These are phyloP conservation scores for Monocercomonoides exilis DNA, from an alignment of 78 protist genomes.

Conservation along the genomic window DNA sequence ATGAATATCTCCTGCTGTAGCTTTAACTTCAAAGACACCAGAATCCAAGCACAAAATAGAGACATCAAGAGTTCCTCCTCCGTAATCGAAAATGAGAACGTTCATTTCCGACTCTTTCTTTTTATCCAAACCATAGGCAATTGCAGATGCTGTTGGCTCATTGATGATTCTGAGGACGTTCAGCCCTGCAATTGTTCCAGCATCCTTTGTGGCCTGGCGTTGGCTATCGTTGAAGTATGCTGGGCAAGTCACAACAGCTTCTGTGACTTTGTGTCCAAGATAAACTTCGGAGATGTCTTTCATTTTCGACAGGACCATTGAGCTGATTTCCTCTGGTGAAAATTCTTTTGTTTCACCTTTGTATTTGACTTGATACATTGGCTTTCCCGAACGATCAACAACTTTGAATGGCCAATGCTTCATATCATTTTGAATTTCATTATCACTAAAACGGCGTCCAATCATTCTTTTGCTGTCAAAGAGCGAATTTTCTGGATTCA, in stretches of 20 bases:
- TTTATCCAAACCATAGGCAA: slow-evolving; percentile 27
- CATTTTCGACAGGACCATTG: slow-evolving; percentile 83
- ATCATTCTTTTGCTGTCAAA: slow-evolving; percentile 89
- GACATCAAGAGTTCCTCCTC: slow-evolving; percentile 40
- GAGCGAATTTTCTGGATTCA: slow-evolving; percentile 90
- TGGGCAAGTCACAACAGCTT: no score
- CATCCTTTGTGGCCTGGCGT: slow-evolving; percentile 58
- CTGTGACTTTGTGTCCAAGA: no score
- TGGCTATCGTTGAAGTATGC: no score
- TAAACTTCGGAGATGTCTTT: no score
- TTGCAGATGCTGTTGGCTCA: slow-evolving; percentile 47
- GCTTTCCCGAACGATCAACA: slow-evolving; percentile 42
- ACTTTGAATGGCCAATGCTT: slow-evolving; percentile 51
- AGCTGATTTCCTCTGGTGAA: slow-evolving; percentile 70
- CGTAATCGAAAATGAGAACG: no score
- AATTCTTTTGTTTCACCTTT: no score
- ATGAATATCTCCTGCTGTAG: no score
- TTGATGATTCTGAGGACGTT: no score
- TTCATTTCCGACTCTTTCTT: not conserved
- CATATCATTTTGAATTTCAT: slow-evolving; percentile 67
- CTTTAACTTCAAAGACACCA: slow-evolving; percentile 21
- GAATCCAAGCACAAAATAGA: no score
- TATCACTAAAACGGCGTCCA: slow-evolving; percentile 42
- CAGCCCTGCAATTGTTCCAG: slow-evolving; percentile 78
- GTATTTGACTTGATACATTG: slow-evolving; percentile 36